Conservation (phyloP, 1,284 basidiomycete species). For the Ustilago hordei region DNA sequence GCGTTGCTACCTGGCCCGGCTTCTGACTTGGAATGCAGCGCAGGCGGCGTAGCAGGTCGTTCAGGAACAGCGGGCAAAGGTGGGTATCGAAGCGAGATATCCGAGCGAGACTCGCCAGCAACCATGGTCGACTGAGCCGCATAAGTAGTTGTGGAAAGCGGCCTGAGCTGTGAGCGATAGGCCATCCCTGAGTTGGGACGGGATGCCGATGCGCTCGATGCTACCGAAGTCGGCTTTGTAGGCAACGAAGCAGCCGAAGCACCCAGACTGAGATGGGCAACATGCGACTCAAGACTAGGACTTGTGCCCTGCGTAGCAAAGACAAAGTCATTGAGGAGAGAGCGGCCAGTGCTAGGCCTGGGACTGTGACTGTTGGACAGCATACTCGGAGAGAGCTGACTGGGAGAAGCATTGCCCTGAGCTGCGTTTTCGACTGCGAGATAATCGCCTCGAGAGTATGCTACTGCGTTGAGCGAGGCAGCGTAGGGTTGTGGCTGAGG, state of each 20-base stretch:
- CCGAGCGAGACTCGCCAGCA: constrained; percentile 8
- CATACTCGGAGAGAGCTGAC: constrained; percentile 13
- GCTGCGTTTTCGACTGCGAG: constrained; percentile 8
- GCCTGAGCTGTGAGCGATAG: neutral
- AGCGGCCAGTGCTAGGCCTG: constrained; percentile 16
- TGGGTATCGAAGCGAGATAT: constrained; percentile 46
- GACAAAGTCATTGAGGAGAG: constrained; percentile 21
- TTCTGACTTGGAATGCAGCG: neutral
- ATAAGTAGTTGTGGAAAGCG: neutral
- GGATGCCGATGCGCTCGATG: neutral
- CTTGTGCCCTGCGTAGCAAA: constrained; percentile 16
- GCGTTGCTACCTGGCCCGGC: neutral
- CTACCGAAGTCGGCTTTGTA: neutral
- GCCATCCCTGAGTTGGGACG: constrained; percentile 4
- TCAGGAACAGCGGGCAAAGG: constrained; percentile 21
- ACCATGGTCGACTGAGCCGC: neutral
- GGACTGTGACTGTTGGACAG: constrained; percentile 30
- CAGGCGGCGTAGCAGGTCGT: constrained; percentile 17
- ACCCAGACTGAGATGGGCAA: constrained; percentile 13
- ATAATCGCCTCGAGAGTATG: constrained; percentile 11
- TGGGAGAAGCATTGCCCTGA: constrained; percentile 6
- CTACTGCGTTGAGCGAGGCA: neutral
- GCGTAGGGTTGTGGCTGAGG: constrained; percentile 8
- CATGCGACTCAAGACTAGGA: constrained; percentile 27
- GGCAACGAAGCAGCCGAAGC: constrained; percentile 9